Evolutionary conservation across 768 basidiomycete species (phyloP), one percentile per base, ranked within the genome.

Genomic region (Leccinum obscurum): DNA sequence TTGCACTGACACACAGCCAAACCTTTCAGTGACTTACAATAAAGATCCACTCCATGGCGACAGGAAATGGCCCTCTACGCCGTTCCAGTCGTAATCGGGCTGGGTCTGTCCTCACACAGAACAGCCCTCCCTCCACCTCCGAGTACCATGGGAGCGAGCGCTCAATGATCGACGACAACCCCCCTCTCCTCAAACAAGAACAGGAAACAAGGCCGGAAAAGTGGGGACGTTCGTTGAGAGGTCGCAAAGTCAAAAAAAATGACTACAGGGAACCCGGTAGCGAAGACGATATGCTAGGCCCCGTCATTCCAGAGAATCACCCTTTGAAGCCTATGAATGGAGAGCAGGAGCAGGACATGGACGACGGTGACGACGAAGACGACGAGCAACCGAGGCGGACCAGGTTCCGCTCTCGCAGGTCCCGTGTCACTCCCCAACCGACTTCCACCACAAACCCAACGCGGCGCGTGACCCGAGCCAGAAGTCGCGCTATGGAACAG

Each of bases 221-320:
- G 10, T 76, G 66, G 68, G 59, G 52, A 14, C 71, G 55, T n/a
- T 66, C 79, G 0, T 63, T 39, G 22, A 69, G 80, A 32, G 84
- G 85, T 15, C 74, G 85, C 34, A 78, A 57, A 26, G 66, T 80
- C 15, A 65, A 64, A 37, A 79, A 71, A 68, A 73, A 64, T 41
- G 69, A 63, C 6, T 85, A 84, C 68, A 72, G 68, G 10, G 84
- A 86, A 71, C 78, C 76, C 10, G 74, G 70, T 17, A 77, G 76
- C 56, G 82, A 83, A 30, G 78, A 79, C n/a, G 81, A 78, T 24
- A 6, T 56, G 6, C 63, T 53, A 0, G 67, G 72, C 24, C 52
- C 59, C 22, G 3, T 11, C 52, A 50, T 52, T 54, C 56, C 59
- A 8, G 64, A 55, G 14, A 58, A 62, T 49, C 62, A 15, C 26